Evolutionary conservation across 768 basidiomycete species (phyloP).

Genomic region (Trametes villosa): DNA sequence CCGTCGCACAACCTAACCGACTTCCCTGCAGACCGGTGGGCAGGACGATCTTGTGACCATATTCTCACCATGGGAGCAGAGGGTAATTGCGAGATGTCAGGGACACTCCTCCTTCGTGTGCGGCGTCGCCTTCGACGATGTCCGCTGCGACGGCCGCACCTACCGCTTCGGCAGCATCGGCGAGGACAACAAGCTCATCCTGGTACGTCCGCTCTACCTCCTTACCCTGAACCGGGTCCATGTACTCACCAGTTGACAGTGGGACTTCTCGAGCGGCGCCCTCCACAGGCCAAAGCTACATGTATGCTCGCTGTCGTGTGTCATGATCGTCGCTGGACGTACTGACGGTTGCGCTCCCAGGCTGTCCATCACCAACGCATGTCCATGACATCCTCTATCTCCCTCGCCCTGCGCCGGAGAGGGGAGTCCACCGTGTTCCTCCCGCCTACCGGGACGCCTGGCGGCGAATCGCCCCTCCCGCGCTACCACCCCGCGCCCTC

Average conservation of each 20-base stretch:
- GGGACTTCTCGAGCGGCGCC: slow-evolving; percentile 92
- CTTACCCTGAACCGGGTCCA: background rate
- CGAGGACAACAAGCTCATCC: slow-evolving; percentile 92
- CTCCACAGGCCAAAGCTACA: slow-evolving; percentile 87
- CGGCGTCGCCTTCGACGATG: slow-evolving; percentile 86
- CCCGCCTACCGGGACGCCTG: slow-evolving; percentile 43
- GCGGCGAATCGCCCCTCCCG: slow-evolving; percentile 47
- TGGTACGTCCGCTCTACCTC: slow-evolving; percentile 52
- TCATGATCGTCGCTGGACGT: background rate
- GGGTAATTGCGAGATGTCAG: slow-evolving; percentile 94
- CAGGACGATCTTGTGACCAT: slow-evolving; percentile 97
- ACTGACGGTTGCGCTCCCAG: slow-evolving; percentile 28
- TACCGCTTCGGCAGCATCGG: slow-evolving; percentile 96
- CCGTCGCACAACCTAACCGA: slow-evolving; percentile 5
- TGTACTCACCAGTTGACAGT: slow-evolving; percentile 48
- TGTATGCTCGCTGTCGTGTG: slow-evolving; percentile 36
- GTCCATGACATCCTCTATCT: slow-evolving; percentile 79
- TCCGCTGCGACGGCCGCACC: slow-evolving; percentile 84
- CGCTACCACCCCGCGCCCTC: slow-evolving; percentile 90
- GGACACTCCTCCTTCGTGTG: slow-evolving; percentile 97
- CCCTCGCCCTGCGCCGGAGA: slow-evolving; percentile 66
- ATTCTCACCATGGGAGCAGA: slow-evolving; percentile 92
- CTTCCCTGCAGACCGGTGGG: slow-evolving; percentile 74
- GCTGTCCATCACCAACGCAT: slow-evolving; percentile 71
- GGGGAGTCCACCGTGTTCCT: slow-evolving; percentile 58